Evolutionary conservation across 352 stramenopile genomes (phyloP), one percentile per base, ranked within the genome.

Genomic region (Phytophthora cactorum): DNA sequence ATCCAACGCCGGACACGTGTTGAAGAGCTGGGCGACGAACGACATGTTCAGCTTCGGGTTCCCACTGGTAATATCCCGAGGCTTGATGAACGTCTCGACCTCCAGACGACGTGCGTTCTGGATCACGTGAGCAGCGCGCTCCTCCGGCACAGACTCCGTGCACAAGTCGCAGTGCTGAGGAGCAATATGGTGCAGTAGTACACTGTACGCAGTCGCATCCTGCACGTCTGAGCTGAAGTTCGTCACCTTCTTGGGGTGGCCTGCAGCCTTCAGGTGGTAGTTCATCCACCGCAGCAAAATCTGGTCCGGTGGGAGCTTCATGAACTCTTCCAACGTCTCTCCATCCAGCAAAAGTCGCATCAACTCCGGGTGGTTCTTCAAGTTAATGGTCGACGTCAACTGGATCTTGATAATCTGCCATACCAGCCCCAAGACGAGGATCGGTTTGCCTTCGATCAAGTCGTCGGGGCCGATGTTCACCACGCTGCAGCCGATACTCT

Each of bases 341-440:
- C 86, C 88, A 17, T 95, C 88, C 2, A 94, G 53, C 28, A 97
- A 59, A 60, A 97, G 75, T 2, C 87, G 84, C 69, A 97, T 90
- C 1, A 98, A 72, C 69, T 98, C 92, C 0, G 93, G 93, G 71
- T 95, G 89, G 62, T 97, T 95, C 74, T 97, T 98, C 54, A 98
- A 69, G 69, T 96, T 96, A 68, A 98, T 97, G 34, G 84, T 93
- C 43, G 86, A 92, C 27, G 94, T 96, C 52, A 98, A 71, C 63
- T 98, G 91, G 50, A 98, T 96, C 77, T 96, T 96, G 75, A 98
- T 97, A 64, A 98, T 97, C 65, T 98, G 93, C 93, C 93, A 98
- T 14, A 98, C 84, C 28, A 98, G 69, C 6, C 92, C 93, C 11
- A 98, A 84, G 56, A 98, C 90, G 4, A 98, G 72, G 41, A 97